These are phyloP conservation scores for Ogataea populi-albae DNA, from an alignment of 805 yeast species.

Conservation along the genomic window DNA sequence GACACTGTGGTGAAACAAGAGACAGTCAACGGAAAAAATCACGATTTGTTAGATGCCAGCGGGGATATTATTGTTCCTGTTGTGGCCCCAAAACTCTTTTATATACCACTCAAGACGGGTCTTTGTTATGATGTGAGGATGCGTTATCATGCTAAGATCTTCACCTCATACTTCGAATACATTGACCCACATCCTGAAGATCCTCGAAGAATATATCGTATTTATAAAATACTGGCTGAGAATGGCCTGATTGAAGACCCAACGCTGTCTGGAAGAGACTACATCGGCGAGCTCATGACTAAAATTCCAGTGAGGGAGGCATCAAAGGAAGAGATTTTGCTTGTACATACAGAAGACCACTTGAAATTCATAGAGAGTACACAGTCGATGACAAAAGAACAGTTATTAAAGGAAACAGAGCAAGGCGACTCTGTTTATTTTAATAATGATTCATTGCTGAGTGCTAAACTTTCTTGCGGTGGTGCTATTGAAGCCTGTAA, in stretches of 20 bases:
- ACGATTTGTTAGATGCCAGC: constrained; percentile 2
- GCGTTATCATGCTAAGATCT: constrained; percentile 95
- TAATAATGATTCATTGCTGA: constrained; percentile 81
- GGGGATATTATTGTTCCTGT: constrained; percentile 48
- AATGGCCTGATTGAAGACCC: constrained; percentile 86
- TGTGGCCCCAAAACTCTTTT: constrained; percentile 63
- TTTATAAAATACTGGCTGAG: constrained; percentile 90
- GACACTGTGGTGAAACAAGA: too few species aligned
- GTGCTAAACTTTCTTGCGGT: constrained; percentile 93
- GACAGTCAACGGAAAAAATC: too few species aligned
- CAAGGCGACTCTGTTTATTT: constrained; percentile 92
- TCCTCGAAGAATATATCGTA: constrained; percentile 91
- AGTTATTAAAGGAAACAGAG: constrained; percentile 78
- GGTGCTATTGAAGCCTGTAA: constrained; percentile 96
- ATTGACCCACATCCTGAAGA: constrained; percentile 99
- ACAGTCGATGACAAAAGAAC: constrained; percentile 71
- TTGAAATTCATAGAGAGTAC: constrained; percentile 73
- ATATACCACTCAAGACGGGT: constrained; percentile 83
- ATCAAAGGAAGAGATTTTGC: constrained; percentile 73
- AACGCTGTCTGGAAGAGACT: constrained; percentile 63
- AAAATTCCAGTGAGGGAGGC: constrained; percentile 93
- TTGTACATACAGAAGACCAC: constrained; percentile 83
- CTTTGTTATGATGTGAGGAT: constrained; percentile 93
- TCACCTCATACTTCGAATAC: constrained; percentile 87
- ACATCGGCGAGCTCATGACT: constrained; percentile 81